Evolutionary conservation across 2,329 filamentous ascomycete species (phyloP), one percentile per base, ranked within the genome.

Genomic region (Aphanocladium album): DNA sequence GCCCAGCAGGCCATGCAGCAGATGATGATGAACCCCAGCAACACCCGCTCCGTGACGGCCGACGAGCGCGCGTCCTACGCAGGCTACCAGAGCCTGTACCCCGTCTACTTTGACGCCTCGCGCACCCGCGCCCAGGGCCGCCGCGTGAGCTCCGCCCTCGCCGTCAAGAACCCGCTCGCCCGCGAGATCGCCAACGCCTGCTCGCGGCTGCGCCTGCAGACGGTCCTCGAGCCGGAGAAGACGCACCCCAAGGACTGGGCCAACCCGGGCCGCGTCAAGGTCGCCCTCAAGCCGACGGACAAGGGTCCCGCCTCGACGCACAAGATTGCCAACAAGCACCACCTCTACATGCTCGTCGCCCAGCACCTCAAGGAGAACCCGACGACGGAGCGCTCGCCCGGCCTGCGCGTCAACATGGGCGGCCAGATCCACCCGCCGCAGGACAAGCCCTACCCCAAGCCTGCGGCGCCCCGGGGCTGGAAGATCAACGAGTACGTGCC

Each of bases 201-300:
- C 74, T 86, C 87, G 46, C 77, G 81, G 50, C 82, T 96, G 62
- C 84, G 88, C 33, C 78, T 91, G 39, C 82, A 84, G 63, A 87
- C 89, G 47, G 86, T 95, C 8, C 89, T 97, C 73, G 95, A 99
- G 77, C 91, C 93, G 1, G 89, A 89, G 71, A 96, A 96, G 80
- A 83, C 87, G 63, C 95, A 99, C 75, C 95, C 95, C 7, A 93
- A 95, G 77, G 95, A 99, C 79, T 99, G 95, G 95, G 88, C 89
- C 60, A 99, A 99, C 78, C 95, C 95, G 14, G 95, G 95, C 3
- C 83, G 95, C 62, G 90, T 98, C 64, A 87, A 90, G 67, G 86
- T 98, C 54, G 78, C 88, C 70, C 78, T 97, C n/a, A 89, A 85
- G 73, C 62, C 66, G 64, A 51, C 45, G 45, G 60, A 64, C 14